Conservation (phyloP, 129 eudicot genomes). For the Tagetes erecta region DNA sequence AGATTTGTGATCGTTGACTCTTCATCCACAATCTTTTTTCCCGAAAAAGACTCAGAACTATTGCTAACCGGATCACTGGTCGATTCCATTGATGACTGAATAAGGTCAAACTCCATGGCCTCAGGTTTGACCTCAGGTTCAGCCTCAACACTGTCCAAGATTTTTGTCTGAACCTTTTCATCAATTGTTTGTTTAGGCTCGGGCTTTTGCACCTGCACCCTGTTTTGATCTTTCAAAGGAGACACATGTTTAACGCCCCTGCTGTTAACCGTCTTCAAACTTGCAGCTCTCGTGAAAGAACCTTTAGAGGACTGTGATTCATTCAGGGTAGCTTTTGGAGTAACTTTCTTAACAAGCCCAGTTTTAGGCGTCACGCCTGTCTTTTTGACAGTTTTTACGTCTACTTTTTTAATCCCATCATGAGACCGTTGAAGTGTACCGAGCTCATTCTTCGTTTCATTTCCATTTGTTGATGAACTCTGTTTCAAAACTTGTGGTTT, state of each 20-base stretch:
- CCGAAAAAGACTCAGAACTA: constrained; percentile 5
- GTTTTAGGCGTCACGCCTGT: constrained; percentile 27
- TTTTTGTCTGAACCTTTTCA: constrained; percentile 48
- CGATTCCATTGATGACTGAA: constrained; percentile 10
- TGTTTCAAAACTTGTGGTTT: constrained; percentile 32
- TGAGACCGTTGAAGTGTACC: constrained; percentile 26
- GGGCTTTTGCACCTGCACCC: constrained; percentile 27
- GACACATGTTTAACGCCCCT: constrained; percentile 35
- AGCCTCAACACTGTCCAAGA: constrained; percentile 37
- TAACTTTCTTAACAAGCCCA: constrained; percentile 31
- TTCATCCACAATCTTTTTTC: constrained; percentile 16
- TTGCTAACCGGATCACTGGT: constrained; percentile 18
- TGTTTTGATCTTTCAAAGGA: constrained; percentile 47
- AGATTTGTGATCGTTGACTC: constrained; percentile 3
- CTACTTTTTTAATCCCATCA: constrained; percentile 33
- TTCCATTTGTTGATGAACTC: constrained; percentile 16
- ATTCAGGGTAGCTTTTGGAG: constrained; percentile 22
- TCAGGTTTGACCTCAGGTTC: constrained; percentile 32
- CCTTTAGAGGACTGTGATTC: constrained; percentile 33
- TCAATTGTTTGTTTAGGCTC: constrained; percentile 24
- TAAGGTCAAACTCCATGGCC: constrained; percentile 15
- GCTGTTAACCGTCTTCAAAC: constrained; percentile 37
- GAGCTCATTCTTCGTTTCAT: constrained; percentile 30
- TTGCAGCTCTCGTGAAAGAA: constrained; percentile 32
- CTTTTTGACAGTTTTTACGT: constrained; percentile 26